Evolutionary conservation across 352 stramenopile species (phyloP), one percentile per base, ranked within the genome.

Genomic region (Globisporangium iwayamae): DNA sequence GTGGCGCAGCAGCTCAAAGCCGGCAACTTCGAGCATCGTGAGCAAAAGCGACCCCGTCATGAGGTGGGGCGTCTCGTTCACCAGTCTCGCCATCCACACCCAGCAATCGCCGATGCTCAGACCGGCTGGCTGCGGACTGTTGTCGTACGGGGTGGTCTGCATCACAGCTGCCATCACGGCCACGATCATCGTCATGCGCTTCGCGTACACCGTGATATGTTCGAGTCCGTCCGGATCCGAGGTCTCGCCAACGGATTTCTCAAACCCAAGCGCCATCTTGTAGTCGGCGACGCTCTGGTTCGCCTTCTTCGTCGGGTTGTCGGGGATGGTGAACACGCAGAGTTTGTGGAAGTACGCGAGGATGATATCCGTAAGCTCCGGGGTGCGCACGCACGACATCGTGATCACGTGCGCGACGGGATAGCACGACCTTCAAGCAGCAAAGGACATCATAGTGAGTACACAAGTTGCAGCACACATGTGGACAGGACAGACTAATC

Each of bases 131-230:
- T 87, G 78, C 18, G 78, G 57, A 47, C 76, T 85, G 30, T 64
- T 62, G 59, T 91, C 78, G 68, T 74, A 91, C 4, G 83, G 83
- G 6, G 66, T 74, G 0, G 83, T 91, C 64, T 93, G 85, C 39
- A 81, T 81, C n/a, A 89, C 78, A 2, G 84, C 81, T 18, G 84
- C 82, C 7, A 93, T 71, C 25, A 91, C 79, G 2, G 84, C 82
- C 1, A 78, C 65, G 57, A 91, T 67, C 84, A 91, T 91, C 2
- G 76, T 93, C 79, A 93, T 93, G 58, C 84, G 84, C 66, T 86
- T 84, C 16, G 84, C 74, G 65, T 90, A 93, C 54, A 87, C 84
- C 3, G 84, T 91, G 10, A 93, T 69, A 64, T 93, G 84, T 67
- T 93, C 84, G 1, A 93, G 69, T 1, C 71, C 70, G 48, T 89